A percentile compares a stretch with the other conserved stretches of the same genome.
Conservation (phyloP, 352 stramenopile genomes). For the Phytophthora megakarya region DNA sequence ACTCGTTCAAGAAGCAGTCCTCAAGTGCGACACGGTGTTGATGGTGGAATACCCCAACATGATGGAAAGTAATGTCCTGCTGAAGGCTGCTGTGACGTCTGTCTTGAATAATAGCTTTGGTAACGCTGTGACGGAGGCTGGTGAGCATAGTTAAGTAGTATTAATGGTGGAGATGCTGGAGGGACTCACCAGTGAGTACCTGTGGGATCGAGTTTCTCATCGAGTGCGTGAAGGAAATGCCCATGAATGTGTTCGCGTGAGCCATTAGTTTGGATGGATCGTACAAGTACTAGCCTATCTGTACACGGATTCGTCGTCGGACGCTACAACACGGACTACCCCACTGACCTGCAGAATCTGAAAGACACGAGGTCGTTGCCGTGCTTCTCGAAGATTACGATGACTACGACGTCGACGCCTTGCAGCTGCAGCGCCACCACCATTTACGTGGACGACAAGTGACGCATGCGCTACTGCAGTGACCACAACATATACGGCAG, state of each 20-base stretch:
- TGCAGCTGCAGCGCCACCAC: conserved; percentile 37
- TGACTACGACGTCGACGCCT: conserved; percentile 28
- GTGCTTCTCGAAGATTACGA: conserved; percentile 59
- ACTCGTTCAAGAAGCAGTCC: conserved; percentile 75
- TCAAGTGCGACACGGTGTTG: conserved; percentile 39
- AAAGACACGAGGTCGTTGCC: conserved; percentile 77
- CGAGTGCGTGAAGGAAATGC: conserved; percentile 60
- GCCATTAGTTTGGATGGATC: conserved; percentile 77
- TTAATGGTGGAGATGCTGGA: conserved; percentile 68
- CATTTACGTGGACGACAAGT: conserved; percentile 24
- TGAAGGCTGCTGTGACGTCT: conserved; percentile 58
- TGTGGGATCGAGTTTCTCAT: conserved; percentile 77
- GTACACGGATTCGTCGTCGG: conserved; percentile 68
- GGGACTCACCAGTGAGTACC: conserved; percentile 70
- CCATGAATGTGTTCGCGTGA: conserved; percentile 83
- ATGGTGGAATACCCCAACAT: conserved; percentile 73
- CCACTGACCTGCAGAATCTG: conserved; percentile 56
- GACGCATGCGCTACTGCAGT: conserved; percentile 30
- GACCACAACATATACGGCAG: conserved; percentile 24
- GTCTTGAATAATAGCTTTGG: conserved; percentile 77
- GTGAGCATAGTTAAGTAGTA: conserved; percentile 80
- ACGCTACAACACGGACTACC: conserved; percentile 78
- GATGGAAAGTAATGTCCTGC: conserved; percentile 53
- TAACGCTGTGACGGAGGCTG: conserved; percentile 46
- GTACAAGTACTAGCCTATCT: conserved; percentile 67